Conservation (phyloP, 2,329 filamentous ascomycete genomes). For the Septoria petroselini region DNA sequence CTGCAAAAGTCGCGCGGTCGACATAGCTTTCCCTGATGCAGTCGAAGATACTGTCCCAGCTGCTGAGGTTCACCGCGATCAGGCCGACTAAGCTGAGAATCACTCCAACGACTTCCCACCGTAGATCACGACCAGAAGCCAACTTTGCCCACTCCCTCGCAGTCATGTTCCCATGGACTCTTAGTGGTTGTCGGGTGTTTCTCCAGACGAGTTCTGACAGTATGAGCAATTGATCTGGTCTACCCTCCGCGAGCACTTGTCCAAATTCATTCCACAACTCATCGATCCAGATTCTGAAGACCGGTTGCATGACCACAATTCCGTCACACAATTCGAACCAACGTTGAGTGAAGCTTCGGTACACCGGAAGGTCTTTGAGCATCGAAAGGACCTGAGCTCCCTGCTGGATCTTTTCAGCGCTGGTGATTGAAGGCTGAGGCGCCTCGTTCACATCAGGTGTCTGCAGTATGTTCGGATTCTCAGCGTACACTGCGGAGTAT, state of each 20-base stretch:
- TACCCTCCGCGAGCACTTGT: slow-evolving; percentile 29
- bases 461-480: slow-evolving; percentile 32
- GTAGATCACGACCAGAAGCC: slow-evolving; percentile 41
- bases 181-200: slow-evolving; percentile 42
- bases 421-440: slow-evolving; percentile 29
- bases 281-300: slow-evolving; percentile 36
- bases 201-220: slow-evolving; percentile 45
- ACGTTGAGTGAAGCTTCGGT: slow-evolving; percentile 32
- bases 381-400: slow-evolving; percentile 37
- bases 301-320: slow-evolving; percentile 35
- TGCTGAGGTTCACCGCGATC: slow-evolving; percentile 36
- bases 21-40: slow-evolving; percentile 50
- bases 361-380: slow-evolving; percentile 36
- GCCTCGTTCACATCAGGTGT: slow-evolving; percentile 27
- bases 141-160: slow-evolving; percentile 40
- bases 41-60: slow-evolving; percentile 39
- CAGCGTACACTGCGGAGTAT: slow-evolving; percentile 37
- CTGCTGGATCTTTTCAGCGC: slow-evolving; percentile 34
- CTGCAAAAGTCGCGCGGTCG: slow-evolving; percentile 49
- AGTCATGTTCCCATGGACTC: slow-evolving; percentile 39
- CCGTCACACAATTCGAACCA: slow-evolving; percentile 39
- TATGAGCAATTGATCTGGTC: slow-evolving; percentile 35
- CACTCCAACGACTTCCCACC: slow-evolving; percentile 47
- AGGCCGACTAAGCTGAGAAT: slow-evolving; percentile 41
- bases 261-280: slow-evolving; percentile 39